These are phyloP conservation scores for Xylariales sp. DNA, from an alignment of 2,329 filamentous ascomycete genomes.

Conservation along the genomic window DNA sequence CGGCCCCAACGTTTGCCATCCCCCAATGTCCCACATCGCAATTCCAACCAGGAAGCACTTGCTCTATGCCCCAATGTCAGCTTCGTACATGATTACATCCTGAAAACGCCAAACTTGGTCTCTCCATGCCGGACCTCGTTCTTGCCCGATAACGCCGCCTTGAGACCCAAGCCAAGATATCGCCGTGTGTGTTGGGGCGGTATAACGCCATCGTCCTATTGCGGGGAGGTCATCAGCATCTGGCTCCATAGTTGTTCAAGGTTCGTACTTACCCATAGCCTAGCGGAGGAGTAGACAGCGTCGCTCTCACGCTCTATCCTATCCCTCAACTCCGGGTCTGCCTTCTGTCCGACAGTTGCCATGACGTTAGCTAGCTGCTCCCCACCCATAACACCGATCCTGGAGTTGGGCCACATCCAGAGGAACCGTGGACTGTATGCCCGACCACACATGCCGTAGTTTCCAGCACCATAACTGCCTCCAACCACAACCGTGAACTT, in stretches of 20 bases:
- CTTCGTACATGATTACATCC: too few relatives aligned
- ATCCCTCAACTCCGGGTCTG: constrained; percentile 74
- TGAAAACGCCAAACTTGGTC: constrained; percentile 75
- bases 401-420: constrained; percentile 98
- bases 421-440: constrained; percentile 89
- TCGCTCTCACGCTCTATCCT: constrained; percentile 90
- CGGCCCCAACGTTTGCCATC: too few relatives aligned
- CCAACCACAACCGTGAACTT: constrained; percentile 98
- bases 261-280: constrained; percentile 67
- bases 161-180: constrained; percentile 68
- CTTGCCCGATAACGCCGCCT: constrained; percentile 65
- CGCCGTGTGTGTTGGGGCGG: constrained; percentile 70
- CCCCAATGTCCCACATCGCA: too few relatives aligned
- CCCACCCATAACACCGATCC: constrained; percentile 91
- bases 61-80: too few relatives aligned
- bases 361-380: constrained; percentile 92
- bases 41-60: too few relatives aligned
- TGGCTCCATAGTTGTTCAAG: too few relatives aligned
- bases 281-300: constrained; percentile 79
- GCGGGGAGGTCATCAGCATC: constrained; percentile 8
- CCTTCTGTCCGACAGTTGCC: constrained; percentile 84
- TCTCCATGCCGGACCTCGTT: constrained; percentile 56
- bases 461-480: constrained; percentile 86
- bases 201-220: constrained; percentile 74
- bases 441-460: constrained; percentile 97